These are phyloP conservation scores for Inosperma sp. DNA, from an alignment of 768 basidiomycete species.

Conservation along the genomic window DNA sequence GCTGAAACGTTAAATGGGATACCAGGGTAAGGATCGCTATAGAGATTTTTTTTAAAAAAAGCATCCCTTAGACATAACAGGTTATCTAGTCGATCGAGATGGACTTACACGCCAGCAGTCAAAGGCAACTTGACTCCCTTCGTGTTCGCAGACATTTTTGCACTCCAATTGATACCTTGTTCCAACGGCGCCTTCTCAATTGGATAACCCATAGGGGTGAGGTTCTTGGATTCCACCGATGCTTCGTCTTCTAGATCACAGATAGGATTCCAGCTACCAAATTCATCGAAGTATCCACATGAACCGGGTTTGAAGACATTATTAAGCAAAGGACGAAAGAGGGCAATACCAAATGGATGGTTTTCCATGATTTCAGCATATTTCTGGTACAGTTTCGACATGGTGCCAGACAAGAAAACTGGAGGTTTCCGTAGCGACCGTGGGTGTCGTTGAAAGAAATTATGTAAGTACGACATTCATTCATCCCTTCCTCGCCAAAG, in stretches of 20 bases:
- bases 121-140: constrained; percentile 16
- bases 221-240: constrained; percentile 11
- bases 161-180: constrained; percentile 21
- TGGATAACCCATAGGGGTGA: constrained; percentile 13
- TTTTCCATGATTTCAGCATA: constrained; percentile 23
- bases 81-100: background rate
- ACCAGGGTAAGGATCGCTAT: constrained; percentile 16
- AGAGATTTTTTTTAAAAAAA: too few species aligned
- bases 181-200: constrained; percentile 19
- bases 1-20: constrained; percentile 21
- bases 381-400: constrained; percentile 16
- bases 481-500: too few species aligned
- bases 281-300: constrained; percentile 23
- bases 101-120: constrained; percentile 21
- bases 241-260: constrained; percentile 15
- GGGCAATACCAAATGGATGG: constrained; percentile 24
- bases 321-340: constrained; percentile 17
- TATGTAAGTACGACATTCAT: too few species aligned
- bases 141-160: constrained; percentile 16
- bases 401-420: too few species aligned
- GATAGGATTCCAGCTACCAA: constrained; percentile 22
- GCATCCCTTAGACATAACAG: too few species aligned
- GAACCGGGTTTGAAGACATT: constrained; percentile 16
- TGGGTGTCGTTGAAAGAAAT: too few species aligned
- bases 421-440: too few species aligned